A percentile compares a stretch with the other conserved stretches of the same genome.
Evolutionary conservation across 2,329 filamentous ascomycete species (phyloP).

Genomic region (Sporothrix luriei): DNA sequence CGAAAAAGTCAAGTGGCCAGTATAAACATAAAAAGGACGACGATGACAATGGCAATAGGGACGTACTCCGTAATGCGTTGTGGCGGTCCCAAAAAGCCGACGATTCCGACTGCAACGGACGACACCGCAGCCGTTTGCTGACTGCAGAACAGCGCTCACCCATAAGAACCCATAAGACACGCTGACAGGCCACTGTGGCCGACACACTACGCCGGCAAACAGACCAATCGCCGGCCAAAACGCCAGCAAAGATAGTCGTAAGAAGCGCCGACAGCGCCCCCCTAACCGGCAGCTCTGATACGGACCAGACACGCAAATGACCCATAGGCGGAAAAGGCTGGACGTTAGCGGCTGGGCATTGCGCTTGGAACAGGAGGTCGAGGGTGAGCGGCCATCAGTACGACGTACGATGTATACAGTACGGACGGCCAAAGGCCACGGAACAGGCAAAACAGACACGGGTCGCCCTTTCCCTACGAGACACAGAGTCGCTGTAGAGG

Average conservation of each 20-base stretch:
- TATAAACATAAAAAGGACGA: background rate
- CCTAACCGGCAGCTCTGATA: background rate
- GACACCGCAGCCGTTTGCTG: too few species aligned
- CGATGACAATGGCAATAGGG: background rate
- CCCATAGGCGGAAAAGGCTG: background rate
- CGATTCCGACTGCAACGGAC: background rate
- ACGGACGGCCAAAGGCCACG: too few species aligned
- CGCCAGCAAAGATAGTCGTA: background rate
- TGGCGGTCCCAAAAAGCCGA: background rate
- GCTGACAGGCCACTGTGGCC: background rate
- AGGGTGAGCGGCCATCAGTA: background rate
- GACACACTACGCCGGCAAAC: background rate
- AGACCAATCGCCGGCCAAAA: background rate
- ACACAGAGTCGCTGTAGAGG: too few species aligned
- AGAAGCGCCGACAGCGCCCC: background rate
- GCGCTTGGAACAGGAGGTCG: background rate
- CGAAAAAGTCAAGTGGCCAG: background rate
- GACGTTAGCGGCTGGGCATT: slow-evolving; percentile 25
- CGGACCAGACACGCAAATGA: background rate
- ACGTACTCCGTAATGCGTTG: too few species aligned
- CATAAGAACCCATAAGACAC: too few species aligned
- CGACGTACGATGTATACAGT: too few species aligned
- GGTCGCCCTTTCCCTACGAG: too few species aligned
- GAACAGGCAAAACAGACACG: too few species aligned
- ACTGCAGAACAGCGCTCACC: too few species aligned